Evolutionary conservation across 306 rosid species (phyloP).

Genomic region (Astragalus membranaceus): DNA sequence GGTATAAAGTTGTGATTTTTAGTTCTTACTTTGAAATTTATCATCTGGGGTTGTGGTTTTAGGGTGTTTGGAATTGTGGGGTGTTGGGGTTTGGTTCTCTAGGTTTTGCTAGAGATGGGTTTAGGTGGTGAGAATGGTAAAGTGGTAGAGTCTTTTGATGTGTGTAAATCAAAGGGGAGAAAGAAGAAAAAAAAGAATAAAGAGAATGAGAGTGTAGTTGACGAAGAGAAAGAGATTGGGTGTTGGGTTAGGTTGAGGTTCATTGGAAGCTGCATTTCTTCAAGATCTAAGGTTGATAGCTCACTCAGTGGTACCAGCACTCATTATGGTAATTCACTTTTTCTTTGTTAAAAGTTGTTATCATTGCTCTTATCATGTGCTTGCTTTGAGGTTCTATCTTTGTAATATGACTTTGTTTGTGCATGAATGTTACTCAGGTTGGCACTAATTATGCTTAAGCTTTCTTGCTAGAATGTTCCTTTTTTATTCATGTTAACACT

Average conservation of each 20-base stretch:
- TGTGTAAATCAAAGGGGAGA: conserved; percentile 54
- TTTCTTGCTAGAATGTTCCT: background rate
- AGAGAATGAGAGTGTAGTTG: conserved; percentile 35
- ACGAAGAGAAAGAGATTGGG: conserved; percentile 57
- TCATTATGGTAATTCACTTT: conserved; percentile 57
- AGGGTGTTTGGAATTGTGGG: conserved; percentile 26
- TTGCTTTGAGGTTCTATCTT: background rate
- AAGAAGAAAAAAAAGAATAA: conserved; percentile 59
- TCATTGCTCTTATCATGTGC: conserved; percentile 1
- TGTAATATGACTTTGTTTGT: background rate
- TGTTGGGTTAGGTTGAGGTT: conserved; percentile 76
- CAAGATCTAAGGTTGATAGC: conserved; percentile 97
- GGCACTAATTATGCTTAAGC: background rate
- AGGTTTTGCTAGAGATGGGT: conserved; percentile 58
- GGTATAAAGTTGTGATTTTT: conserved; percentile 30
- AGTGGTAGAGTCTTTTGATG: conserved; percentile 63
- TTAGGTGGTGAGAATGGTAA: conserved; percentile 62
- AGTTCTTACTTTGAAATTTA: conserved; percentile 2
- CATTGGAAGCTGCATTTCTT: conserved; percentile 90
- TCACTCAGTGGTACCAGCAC: conserved; percentile 73
- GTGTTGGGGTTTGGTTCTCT: conserved; percentile 37
- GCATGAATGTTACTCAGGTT: background rate
- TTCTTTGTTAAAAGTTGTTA: background rate
- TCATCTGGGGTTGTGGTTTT: conserved; percentile 16
- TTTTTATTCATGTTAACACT: background rate